Base-by-base conservation (phyloP, 305 asterid genomes). In the Fraxinus xanthoxyloides region DNA sequence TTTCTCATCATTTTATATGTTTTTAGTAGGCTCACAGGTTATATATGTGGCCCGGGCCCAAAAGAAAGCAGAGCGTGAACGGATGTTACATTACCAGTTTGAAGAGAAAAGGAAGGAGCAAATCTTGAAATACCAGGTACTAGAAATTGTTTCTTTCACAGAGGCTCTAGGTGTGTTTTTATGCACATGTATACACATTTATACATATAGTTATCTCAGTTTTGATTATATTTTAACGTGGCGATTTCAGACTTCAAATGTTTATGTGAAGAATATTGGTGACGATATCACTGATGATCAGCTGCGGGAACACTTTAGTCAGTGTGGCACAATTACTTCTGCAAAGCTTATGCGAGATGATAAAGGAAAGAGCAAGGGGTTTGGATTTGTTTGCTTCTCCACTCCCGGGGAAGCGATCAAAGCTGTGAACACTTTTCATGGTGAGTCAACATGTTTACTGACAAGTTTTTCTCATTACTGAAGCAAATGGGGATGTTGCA, bases 341-440 rank as follows among this genome's bases (percentile, higher is more conserved):
- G 97, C 90, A 31, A 94, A 88, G 85, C 82, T 93, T 73, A 95
- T 95, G 99, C 87, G 88, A 84, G 97, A 95, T 85, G 95, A 92
- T 40, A 92, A 90, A 83, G 98, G 97, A 83, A 75, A 88, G 59
- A 91, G 95, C 88, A 93, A 88, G 85, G 99, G 98, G 80, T 93
- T 92, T 86, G 99, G 99, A 81, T 95, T 95, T 86, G 95, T 93
- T 79, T 95, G 98, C 93, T 95, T 92, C 90, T 90, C 98, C 76
- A 86, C 86, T 9, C 92, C 95, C 8, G 94, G 89, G 82, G 98
- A 94, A 88, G 99, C 98, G 56, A 82, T 35, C 78, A 89, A 81
- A 72, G 98, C 98, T 35, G 94, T 93, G 65, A 85, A 82, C 83
- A 83, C 92, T 69, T 87, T 86, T 59, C 93, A 90, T 79, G 99